Evolutionary conservation across 2,329 filamentous ascomycete genomes (phyloP).

Genomic region (Dothistroma pini): DNA sequence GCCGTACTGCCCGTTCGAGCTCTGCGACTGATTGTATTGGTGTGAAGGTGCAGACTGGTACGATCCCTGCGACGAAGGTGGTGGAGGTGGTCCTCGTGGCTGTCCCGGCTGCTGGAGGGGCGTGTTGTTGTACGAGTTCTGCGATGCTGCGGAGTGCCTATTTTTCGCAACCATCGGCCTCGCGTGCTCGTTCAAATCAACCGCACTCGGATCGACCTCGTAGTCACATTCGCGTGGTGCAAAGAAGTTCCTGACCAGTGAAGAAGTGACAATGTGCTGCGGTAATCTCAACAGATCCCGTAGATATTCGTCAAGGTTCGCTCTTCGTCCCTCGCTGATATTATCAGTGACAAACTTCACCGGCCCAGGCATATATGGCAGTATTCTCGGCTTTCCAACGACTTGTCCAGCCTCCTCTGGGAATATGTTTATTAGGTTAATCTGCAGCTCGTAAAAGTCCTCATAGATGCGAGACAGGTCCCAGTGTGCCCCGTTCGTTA

Average conservation of each 20-base stretch:
- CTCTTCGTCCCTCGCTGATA: slow-evolving; percentile 87
- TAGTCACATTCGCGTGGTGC: slow-evolving; percentile 86
- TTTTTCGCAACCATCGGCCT: slow-evolving; percentile 66
- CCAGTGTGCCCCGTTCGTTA: slow-evolving; percentile 90
- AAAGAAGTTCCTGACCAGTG: slow-evolving; percentile 86
- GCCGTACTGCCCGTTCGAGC: slow-evolving; percentile 13
- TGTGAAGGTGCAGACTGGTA: slow-evolving; percentile 13
- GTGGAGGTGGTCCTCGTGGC: slow-evolving; percentile 20
- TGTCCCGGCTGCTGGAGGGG: slow-evolving; percentile 23
- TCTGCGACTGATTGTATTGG: slow-evolving; percentile 27
- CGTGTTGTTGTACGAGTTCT: slow-evolving; percentile 23
- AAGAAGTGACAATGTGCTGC: slow-evolving; percentile 76
- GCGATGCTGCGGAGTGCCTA: slow-evolving; percentile 45
- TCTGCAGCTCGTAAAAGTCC: slow-evolving; percentile 99
- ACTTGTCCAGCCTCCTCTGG: slow-evolving; percentile 89
- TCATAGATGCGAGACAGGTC: slow-evolving; percentile 93
- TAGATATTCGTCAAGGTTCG: slow-evolving; percentile 93
- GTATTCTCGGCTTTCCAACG: slow-evolving; percentile 66
- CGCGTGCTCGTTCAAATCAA: slow-evolving; percentile 58
- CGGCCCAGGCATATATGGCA: slow-evolving; percentile 97
- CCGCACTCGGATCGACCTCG: slow-evolving; percentile 72
- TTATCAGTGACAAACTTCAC: slow-evolving; percentile 98
- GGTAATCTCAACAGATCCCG: slow-evolving; percentile 84
- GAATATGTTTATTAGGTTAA: slow-evolving; percentile 85
- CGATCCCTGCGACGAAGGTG: slow-evolving; percentile 4